Conservation (phyloP, 1,284 basidiomycete genomes). For the Papiliotrema terrestris region DNA sequence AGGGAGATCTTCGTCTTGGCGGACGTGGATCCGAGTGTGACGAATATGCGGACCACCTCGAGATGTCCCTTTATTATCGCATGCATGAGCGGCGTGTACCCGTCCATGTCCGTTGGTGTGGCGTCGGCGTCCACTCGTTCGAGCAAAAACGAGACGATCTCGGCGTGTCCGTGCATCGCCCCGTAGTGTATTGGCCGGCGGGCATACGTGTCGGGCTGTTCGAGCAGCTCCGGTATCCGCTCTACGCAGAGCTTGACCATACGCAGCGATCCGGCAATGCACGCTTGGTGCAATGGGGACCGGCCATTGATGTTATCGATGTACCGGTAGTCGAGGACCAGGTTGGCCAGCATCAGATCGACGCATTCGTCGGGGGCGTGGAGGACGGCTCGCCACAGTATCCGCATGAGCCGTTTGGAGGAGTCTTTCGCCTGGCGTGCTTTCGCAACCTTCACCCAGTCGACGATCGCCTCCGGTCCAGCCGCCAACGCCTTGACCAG, state of each 20-base stretch:
- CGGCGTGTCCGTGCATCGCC: constrained; percentile 83
- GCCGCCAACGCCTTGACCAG: constrained; percentile 69
- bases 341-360: constrained; percentile 67
- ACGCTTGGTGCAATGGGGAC: constrained; percentile 90
- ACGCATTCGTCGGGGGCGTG: constrained; percentile 69
- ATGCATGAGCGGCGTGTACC: constrained; percentile 89
- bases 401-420: constrained; percentile 58
- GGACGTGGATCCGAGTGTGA: constrained; percentile 36
- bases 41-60: constrained; percentile 72
- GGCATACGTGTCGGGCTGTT: constrained; percentile 64
- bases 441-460: constrained; percentile 65
- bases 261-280: constrained; percentile 75
- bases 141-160: constrained; percentile 73
- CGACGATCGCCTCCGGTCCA: constrained; percentile 57
- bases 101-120: constrained; percentile 80
- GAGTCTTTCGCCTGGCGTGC: constrained; percentile 52
- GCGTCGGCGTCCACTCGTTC: constrained; percentile 64
- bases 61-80: constrained; percentile 83
- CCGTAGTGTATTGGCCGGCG: constrained; percentile 94
- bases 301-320: constrained; percentile 97
- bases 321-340: constrained; percentile 84
- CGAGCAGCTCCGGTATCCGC: constrained; percentile 47
- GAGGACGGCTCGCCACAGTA: constrained; percentile 85
- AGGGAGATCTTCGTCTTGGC: constrained; percentile 55
- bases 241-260: constrained; percentile 79